Base-by-base conservation (phyloP, 345 rosid species). In the Isatis tinctoria region DNA sequence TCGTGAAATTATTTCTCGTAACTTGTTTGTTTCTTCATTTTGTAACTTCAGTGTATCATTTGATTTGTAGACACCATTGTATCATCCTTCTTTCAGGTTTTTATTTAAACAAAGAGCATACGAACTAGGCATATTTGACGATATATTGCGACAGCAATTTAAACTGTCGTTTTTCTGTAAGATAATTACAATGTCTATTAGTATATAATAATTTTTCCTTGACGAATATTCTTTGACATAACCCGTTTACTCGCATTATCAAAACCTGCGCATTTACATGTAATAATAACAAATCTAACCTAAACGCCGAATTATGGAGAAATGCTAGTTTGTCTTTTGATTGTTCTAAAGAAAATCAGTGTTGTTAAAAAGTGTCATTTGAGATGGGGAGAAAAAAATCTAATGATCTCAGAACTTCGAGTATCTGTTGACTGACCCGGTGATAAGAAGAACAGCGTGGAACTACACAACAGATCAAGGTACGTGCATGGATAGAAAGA, bases 21-120 rank as follows among this genome's bases (percentile, higher is more conserved):
- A 43, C 14, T 44, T 41, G 62, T 72, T 53, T 73, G 61, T 49
- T 39, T 49, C 61, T 12, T 49, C 43, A 61, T 62, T 10, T 8
- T 51, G 70, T 65, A 74, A 7, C 59, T 4, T 45, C 56, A 53
- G 16, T 74, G 77, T 65, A 65, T 65, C 77, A 56, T 73, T 54
- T 44, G 47, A 65, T 41, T 52, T 74, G 51, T 65, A 74, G 77
- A 56, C 65, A 44, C 20, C 71, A 65, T 74, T 74, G 72, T 45
- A 65, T 45, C 72, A 65, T 57, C 12, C 30, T 60, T 65, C 59
- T 56, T 56, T 14, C n/a, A 22, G 28, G 2, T 28, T 16, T 32
- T 26, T 35, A 35, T 65, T 56, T 65, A 32, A 65, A 35, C 49
- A 26, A 65, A 44, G 28, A 56, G 28, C 75, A 61, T 72, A 27